Evolutionary conservation across 2,329 filamentous ascomycete species (phyloP), one percentile per base, ranked within the genome.

Genomic region (Xylariales sp.): DNA sequence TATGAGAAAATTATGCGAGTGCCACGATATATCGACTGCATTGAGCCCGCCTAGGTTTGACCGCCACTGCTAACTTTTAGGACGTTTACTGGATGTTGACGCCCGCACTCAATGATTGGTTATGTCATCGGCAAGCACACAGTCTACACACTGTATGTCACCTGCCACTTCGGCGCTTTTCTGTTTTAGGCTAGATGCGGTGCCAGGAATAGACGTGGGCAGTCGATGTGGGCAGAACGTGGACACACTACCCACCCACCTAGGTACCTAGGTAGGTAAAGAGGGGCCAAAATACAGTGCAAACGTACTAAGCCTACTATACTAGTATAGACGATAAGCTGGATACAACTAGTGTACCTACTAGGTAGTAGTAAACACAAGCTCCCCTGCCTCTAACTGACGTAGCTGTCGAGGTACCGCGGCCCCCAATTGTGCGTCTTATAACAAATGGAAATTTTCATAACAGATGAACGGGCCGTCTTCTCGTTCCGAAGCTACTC

Each of bases 1-100:
- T 55, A 39, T 10, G 12, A 59, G 60, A 60, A 64, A 67, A 67
- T 45, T 56, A 18, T 43, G 65, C 52, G 30, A n/a, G 64, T 66
- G 59, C 46, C 32, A 36, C 10, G 59, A 67, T 63, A 66, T 49
- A 36, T 58, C 53, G 39, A 18, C 45, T 50, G 61, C 52, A 57
- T 43, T 18, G 28, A 39, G 3, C 36, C 36, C 32, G 23, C 9
- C 23, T 36, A 30, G 48, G 57, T 36, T 36, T 7, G 46, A 49
- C 46, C n/a, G 23, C 18, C 23, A 28, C 18, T 36, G 30, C 23
- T 9, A 9, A 41, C 32, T 28, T n/a, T 39, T 7, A 10, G 12
- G 18, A 10, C 8, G 36, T 39, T 39, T 8, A 39, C 5, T 6
- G 12, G 18, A 10, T 8, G 36, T 39, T 9, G 36, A 39, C 5